Percentiles rank a stretch among this genome's conserved stretches.
Conservation (phyloP, 768 basidiomycete species). For the Leucocoprinus leucothites region DNA sequence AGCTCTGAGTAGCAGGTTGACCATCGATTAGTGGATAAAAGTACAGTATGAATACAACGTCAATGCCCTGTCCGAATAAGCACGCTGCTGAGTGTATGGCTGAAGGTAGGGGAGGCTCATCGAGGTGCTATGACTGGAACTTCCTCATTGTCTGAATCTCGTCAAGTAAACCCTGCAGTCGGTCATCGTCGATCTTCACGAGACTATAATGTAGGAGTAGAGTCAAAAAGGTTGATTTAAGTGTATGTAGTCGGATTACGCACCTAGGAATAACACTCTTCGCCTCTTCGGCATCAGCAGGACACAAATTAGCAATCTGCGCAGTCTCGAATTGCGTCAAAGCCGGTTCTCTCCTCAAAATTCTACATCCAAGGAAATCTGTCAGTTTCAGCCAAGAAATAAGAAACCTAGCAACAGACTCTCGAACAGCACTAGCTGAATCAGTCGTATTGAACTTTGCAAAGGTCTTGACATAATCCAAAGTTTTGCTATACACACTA, state of each 20-base stretch:
- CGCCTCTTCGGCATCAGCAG: conserved; percentile 84
- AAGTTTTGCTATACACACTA: conserved; percentile 91
- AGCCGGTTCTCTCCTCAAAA: conserved; percentile 72
- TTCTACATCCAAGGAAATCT: conserved; percentile 39
- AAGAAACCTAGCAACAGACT: conserved; percentile 44
- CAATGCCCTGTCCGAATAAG: background rate
- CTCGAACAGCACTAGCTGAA: conserved; percentile 82
- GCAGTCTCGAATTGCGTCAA: conserved; percentile 90
- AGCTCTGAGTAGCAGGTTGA: background rate
- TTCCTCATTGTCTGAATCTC: conserved; percentile 91
- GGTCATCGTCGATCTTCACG: conserved; percentile 85
- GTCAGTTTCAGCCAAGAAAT: background rate
- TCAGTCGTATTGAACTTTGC: conserved; percentile 87
- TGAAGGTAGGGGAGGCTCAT: background rate
- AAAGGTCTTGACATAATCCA: conserved; percentile 90
- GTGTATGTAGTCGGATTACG: conserved; percentile 9
- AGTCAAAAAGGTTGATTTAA: background rate
- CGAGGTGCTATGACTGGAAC: conserved; percentile 63
- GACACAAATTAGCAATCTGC: conserved; percentile 89
- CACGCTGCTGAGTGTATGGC: background rate
- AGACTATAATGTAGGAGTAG: conserved; percentile 42
- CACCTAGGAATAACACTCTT: conserved; percentile 91
- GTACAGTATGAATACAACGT: background rate
- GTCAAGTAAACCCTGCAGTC: conserved; percentile 75
- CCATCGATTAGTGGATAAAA: background rate